Base-by-base conservation (phyloP, 208 protist species). In the Crithidia sp. region DNA sequence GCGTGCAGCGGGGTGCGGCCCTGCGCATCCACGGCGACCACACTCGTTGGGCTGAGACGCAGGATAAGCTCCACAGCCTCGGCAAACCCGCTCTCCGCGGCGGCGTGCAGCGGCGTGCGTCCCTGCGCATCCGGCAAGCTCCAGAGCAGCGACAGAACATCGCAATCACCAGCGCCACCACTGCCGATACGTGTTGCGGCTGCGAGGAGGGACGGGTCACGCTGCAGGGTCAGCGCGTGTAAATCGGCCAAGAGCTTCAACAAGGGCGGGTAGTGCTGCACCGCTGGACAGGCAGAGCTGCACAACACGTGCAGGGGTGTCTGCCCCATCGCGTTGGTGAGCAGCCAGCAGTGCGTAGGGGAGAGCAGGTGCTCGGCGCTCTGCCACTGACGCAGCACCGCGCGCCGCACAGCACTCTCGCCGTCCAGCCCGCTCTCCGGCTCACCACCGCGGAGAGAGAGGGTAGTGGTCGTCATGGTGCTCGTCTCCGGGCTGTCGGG, bases 301-400 rank as follows among this genome's bases (percentile, higher is more conserved):
- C 86, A 94, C 10, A 94, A 54, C 37, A 88, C 40, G 75, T 95
- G 90, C 64, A 95, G 76, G 17, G 86, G 82, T 0, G 82, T 91
- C 16, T 77, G 75, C 5, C 76, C 83, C 0, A 75, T 45, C 41
- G 71, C 62, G 71, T 95, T 85, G 12, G 82, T 77, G 62, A 84
- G 43, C n/a, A 90, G 28, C 60, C 90, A 77, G 62, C 68, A 60
- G 49, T 75, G 49, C 60, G 76, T 55, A 37, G 67, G 63, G 41
- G 73, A 50, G 2, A 81, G 76, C 7, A 57, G 57, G 53, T 70
- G 57, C 10, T 68, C 57, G 13, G 67, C 45, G 44, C 13, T 37
- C 37, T 78, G 74, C 74, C 74, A 78, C 37, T 67, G 66, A 12
- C 36, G 67, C 73, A 59, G 40, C 41, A 52, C 54, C 17, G 58